These are phyloP conservation scores for Termitomyces sp. DNA, from an alignment of 768 basidiomycete species.

Conservation along the genomic window DNA sequence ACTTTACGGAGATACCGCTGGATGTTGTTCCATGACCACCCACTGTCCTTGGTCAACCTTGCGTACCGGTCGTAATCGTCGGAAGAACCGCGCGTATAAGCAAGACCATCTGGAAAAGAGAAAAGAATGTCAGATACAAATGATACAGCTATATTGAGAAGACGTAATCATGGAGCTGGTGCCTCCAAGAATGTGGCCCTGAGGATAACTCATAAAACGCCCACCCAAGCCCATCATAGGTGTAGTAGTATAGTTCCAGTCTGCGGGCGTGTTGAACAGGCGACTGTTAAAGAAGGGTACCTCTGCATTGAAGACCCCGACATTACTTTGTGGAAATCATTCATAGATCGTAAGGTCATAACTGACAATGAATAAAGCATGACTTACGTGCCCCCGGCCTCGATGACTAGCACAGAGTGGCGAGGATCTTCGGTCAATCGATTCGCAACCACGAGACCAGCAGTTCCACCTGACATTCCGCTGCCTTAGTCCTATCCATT, in stretches of 20 bases:
- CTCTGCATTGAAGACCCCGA: conserved; percentile 8
- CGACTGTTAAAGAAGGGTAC: conserved; percentile 17
- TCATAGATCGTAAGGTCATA: not conserved
- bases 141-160: not conserved
- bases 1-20: conserved; percentile 21
- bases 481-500: not conserved
- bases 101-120: conserved; percentile 1
- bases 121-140: no score
- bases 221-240: conserved; percentile 10
- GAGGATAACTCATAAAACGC: conserved; percentile 11
- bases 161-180: conserved; percentile 14
- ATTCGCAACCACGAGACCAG: conserved; percentile 17
- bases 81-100: conserved; percentile 25
- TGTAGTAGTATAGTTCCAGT: conserved; percentile 16
- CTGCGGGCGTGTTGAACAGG: conserved; percentile 12
- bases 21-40: conserved; percentile 27
- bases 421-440: conserved; percentile 13
- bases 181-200: conserved; percentile 16
- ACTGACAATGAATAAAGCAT: not conserved
- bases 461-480: conserved; percentile 12
- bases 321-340: conserved; percentile 1
- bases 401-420: conserved; percentile 14
- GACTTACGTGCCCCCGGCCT: conserved; percentile 17
- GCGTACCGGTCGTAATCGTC: conserved; percentile 30
- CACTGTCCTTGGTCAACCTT: conserved; percentile 19